Conservation (phyloP, 495 filamentous ascomycete genomes). For the Terfezia claveryi region DNA sequence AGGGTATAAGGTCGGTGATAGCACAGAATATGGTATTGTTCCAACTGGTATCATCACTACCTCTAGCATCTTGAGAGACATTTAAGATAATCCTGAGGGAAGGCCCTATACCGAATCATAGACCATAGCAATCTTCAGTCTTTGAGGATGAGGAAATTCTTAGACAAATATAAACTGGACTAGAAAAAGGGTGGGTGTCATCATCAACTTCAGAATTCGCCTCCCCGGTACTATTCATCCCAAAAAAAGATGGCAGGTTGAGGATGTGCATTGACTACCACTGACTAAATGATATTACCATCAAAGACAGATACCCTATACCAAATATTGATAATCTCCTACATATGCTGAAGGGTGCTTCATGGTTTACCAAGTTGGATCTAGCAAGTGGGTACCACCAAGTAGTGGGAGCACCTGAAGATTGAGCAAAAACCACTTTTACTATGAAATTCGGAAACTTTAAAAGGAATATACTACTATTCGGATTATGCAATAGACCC, state of each 20-base stretch:
- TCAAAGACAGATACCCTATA: no score
- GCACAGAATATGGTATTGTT: background rate
- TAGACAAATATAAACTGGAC: background rate
- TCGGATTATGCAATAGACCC: no score
- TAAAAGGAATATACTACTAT: no score
- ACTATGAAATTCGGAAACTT: no score
- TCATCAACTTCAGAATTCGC: constrained; percentile 2
- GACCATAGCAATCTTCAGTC: background rate
- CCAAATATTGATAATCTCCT: no score
- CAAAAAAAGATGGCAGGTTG: constrained; percentile 20
- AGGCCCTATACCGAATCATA: no score
- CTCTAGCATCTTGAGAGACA: background rate
- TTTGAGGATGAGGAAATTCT: background rate
- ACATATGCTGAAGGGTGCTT: no score
- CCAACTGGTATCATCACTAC: background rate
- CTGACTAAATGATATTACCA: no score
- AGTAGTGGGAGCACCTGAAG: no score
- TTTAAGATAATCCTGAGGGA: background rate
- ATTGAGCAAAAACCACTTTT: no score
- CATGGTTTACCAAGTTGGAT: no score
- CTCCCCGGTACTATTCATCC: constrained; percentile 21
- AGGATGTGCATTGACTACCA: constrained; percentile 29
- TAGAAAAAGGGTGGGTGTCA: background rate
- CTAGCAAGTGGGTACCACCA: no score
- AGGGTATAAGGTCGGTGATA: background rate